These are phyloP conservation scores for Calonectria honghensis DNA, from an alignment of 2,329 filamentous ascomycete genomes.

Conservation along the genomic window DNA sequence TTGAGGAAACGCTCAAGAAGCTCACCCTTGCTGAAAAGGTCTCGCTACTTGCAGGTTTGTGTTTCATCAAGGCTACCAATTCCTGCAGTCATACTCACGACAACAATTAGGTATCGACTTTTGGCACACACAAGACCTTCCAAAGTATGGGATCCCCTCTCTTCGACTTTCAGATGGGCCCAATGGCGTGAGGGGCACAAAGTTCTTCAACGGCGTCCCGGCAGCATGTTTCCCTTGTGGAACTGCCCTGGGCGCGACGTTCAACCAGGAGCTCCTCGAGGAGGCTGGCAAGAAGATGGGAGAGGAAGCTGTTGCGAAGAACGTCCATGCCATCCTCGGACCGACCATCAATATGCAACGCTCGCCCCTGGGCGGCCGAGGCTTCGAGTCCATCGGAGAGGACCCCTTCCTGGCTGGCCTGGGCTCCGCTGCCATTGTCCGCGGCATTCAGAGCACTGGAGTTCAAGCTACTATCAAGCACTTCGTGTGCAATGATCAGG, in stretches of 20 bases:
- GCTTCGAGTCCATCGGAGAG: slow-evolving; percentile 76
- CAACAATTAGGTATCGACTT: slow-evolving; percentile 74
- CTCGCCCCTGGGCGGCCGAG: slow-evolving; percentile 75
- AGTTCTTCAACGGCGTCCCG: slow-evolving; percentile 79
- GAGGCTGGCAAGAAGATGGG: slow-evolving; percentile 71
- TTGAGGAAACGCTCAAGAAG: slow-evolving; percentile 73
- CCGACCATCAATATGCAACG: slow-evolving; percentile 79
- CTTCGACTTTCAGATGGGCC: slow-evolving; percentile 81
- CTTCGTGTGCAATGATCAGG: slow-evolving; percentile 78
- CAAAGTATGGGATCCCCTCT: slow-evolving; percentile 77
- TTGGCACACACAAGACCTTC: slow-evolving; percentile 80
- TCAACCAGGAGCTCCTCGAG: slow-evolving; percentile 72
- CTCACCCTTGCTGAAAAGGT: slow-evolving; percentile 72
- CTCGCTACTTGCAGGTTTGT: slow-evolving; percentile 70
- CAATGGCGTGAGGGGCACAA: slow-evolving; percentile 80
- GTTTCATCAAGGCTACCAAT: background rate
- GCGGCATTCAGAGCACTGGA: slow-evolving; percentile 74
- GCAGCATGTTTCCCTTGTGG: slow-evolving; percentile 78
- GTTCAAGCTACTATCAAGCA: slow-evolving; percentile 76
- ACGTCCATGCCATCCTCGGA: slow-evolving; percentile 75
- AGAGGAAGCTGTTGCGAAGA: slow-evolving; percentile 73
- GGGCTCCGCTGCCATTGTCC: slow-evolving; percentile 71
- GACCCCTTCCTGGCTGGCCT: slow-evolving; percentile 75
- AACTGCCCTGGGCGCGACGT: slow-evolving; percentile 75
- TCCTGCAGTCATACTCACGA: background rate